Conservation (phyloP, 2,329 filamentous ascomycete genomes). For the Ceratocystis variospora region DNA sequence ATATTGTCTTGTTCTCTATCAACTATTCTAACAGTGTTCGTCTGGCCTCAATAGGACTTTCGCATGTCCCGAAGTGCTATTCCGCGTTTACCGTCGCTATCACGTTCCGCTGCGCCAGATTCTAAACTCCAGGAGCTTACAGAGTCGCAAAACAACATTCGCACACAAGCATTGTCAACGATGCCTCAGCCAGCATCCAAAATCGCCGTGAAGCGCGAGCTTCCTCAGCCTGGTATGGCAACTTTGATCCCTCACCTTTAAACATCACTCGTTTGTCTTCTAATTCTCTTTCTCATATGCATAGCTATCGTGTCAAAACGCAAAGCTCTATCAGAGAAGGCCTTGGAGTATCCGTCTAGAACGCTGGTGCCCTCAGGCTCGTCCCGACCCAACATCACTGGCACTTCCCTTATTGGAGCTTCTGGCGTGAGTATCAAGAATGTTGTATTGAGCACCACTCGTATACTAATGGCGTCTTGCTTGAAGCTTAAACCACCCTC, state of each 20-base stretch:
- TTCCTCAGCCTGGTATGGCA: constrained; percentile 32
- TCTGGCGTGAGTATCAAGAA: constrained; percentile 17
- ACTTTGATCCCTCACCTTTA: background rate
- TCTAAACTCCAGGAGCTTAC: constrained; percentile 32
- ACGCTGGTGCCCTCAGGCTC: constrained; percentile 30
- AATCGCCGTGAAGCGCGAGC: constrained; percentile 38
- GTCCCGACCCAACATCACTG: constrained; percentile 33
- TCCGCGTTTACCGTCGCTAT: constrained; percentile 16
- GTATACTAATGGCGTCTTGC: constrained; percentile 4
- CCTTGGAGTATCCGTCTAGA: constrained; percentile 36
- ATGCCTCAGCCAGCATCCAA: constrained; percentile 27
- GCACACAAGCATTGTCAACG: constrained; percentile 27
- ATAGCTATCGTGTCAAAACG: constrained; percentile 37
- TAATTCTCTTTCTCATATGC: constrained; percentile 15
- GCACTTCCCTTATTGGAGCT: constrained; percentile 24
- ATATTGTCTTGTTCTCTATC: background rate
- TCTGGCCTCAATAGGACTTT: constrained; percentile 6
- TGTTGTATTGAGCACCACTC: too few species aligned
- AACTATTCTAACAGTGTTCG: background rate
- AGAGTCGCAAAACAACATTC: constrained; percentile 47
- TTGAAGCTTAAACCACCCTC: constrained; percentile 17
- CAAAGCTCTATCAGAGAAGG: constrained; percentile 43
- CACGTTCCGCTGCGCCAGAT: constrained; percentile 28
- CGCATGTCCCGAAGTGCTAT: constrained; percentile 16
- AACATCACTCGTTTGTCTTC: background rate